Base-by-base conservation (phyloP, 768 basidiomycete genomes). In the Termitomyces eurrhizus region DNA sequence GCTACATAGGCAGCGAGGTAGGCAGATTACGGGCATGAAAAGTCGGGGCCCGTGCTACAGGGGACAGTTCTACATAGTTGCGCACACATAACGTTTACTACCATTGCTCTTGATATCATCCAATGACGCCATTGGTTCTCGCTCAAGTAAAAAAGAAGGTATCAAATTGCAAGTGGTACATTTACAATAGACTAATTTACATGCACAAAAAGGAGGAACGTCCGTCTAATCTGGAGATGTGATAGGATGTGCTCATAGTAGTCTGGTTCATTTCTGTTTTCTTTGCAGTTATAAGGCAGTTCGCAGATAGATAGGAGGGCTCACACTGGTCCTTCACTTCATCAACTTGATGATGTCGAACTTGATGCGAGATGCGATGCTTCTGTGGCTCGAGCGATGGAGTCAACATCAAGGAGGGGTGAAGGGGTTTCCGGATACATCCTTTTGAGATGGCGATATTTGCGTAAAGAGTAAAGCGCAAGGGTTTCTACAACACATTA, bases 381-480 rank as follows among this genome's bases (percentile, higher is more conserved):
- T 59, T 64, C 56, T 54, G 41, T 35, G 9, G 57, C 61, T 44
- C 52, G 61, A 13, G 62, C 46, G 18, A 62, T 52, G 5, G 63
- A 44, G 55, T 67, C 60, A 39, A 61, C 62, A 26, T 52, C 57
- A 21, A 65, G 41, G n/a, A 58, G 62, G 5, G 66, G 62, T n/a
- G 56, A 56, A 49, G 63, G 54, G 3, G 49, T 29, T 50, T 68
- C 68, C 21, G 83, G 83, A 68, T 93, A 93, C 78, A 86, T 85
- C 59, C 87, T 80, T 68, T 83, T 89, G 63, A 94, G 74, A 69
- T 92, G 83, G 50, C 92, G 84, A 66, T 93, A 94, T 73, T 94
- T 94, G 64, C 88, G 82, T 48, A 94, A 73, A 1, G 89, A 86
- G 67, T 94, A 93, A 24, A 94, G 72, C 0, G 92, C 91, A 48